Conservation (phyloP, 2,329 filamentous ascomycete genomes). For the Trichoderma sp. region DNA sequence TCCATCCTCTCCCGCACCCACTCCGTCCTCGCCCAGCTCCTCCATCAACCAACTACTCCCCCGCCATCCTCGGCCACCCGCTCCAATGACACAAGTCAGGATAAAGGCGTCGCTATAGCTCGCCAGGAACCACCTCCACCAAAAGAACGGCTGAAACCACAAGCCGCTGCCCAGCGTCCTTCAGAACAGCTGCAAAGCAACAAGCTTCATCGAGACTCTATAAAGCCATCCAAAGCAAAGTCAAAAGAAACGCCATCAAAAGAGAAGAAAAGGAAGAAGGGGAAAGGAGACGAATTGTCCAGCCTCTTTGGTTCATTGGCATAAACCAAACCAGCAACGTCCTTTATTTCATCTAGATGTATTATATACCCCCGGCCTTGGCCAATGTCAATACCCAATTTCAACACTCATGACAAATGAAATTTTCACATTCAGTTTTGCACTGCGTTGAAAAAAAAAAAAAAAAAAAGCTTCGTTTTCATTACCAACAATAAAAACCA, state of each 20-base stretch:
- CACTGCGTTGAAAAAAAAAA: neutral
- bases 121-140: constrained; percentile 23
- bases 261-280: constrained; percentile 51
- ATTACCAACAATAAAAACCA: constrained; percentile 24
- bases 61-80: neutral
- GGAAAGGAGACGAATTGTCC: constrained; percentile 65
- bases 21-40: constrained; percentile 39
- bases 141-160: neutral
- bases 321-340: neutral
- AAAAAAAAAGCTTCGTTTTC: constrained; percentile 4
- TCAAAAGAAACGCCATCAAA: neutral
- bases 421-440: neutral
- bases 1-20: constrained; percentile 59
- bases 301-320: constrained; percentile 63
- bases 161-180: neutral
- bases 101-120: constrained; percentile 32
- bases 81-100: constrained; percentile 16
- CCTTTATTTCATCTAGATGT: neutral
- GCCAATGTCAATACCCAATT: neutral
- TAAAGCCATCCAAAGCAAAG: neutral
- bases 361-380: neutral
- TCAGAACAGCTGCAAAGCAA: neutral
- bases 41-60: constrained; percentile 19
- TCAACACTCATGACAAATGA: neutral
- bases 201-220: neutral